Evolutionary conservation across 108 stramenopile species (phyloP), one percentile per base, ranked within the genome.

Genomic region (Fistulifera solaris): DNA sequence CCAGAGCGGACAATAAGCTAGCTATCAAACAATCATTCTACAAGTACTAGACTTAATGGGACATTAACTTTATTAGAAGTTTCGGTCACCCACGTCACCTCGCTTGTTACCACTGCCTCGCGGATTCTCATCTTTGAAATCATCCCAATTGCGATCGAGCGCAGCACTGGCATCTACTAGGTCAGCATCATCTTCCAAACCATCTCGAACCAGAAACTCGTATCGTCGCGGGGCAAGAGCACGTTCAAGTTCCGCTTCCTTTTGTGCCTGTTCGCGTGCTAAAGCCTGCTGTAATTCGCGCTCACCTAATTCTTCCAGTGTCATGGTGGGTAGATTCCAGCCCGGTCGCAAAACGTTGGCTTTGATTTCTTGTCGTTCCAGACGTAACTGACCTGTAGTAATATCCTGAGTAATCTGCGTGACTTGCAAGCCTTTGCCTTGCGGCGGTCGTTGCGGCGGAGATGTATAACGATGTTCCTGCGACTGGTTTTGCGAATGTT

Each of bases 281-380:
- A 86, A 75, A 1, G 94, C 96, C 4, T 87, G 83, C 24, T 54
- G 69, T 17, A 81, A 61, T 72, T 98, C 97, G 6, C 71, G 45
- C 26, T 94, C 85, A n/a, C 76, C 97, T 39, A 96, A 66, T 59
- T 96, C 94, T 35, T 94, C 93, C 8, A 98, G 55, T 18, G 88
- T 67, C 94, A 98, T 95, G 31, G 97, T 98, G 5, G 97, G 97
- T 56, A 77, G 94, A 52, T 86, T 86, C 86, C 94, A 93, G 16
- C 85, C 75, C 0, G 95, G 96, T 38, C 84, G 88, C 67, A 98
- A 98, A 12, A 98, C 96, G 27, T 76, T 61, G 6, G 84, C 72
- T 31, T 75, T 61, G 3, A 96, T 68, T 58, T 81, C 79, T 54
- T 96, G 86, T 58, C 67, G 68, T 56, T 69, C 67, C 10, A 89